Conservation (phyloP, 2,329 filamentous ascomycete genomes). For the Nemania diffusa region DNA sequence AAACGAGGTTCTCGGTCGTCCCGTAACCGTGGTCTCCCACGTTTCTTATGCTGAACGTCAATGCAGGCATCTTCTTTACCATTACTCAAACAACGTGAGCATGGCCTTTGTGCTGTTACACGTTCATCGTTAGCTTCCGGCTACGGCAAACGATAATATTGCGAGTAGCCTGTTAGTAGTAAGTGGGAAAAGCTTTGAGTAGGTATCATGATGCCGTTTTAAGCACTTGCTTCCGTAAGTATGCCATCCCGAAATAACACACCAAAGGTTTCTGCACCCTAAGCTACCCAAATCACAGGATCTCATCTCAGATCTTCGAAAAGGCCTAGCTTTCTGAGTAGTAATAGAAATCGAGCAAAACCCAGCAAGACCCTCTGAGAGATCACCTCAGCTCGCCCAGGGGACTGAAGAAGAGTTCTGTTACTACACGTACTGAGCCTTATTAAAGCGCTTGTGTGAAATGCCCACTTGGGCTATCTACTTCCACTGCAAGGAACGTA, state of each 20-base stretch:
- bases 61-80: conserved; percentile 83
- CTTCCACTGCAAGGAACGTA: conserved; percentile 18
- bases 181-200: background rate
- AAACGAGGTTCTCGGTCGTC: conserved; percentile 74
- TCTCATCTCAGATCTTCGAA: background rate
- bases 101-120: conserved; percentile 75
- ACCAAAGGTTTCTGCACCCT: background rate
- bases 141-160: conserved; percentile 3
- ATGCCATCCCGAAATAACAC: background rate
- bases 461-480: conserved; percentile 23
- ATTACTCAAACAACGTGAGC: conserved; percentile 79
- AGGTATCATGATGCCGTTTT: background rate
- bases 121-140: conserved; percentile 49
- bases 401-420: background rate
- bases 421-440: background rate
- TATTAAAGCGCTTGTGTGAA: background rate
- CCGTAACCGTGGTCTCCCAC: conserved; percentile 79
- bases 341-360: background rate
- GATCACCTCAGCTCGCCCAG: background rate
- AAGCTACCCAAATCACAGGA: background rate
- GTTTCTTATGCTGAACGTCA: conserved; percentile 88
- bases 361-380: background rate
- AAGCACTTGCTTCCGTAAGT: conserved; percentile 34
- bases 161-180: background rate
- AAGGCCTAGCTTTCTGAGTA: background rate